Conservation (phyloP, 2,329 filamentous ascomycete species). For the Huntiella decipiens region DNA sequence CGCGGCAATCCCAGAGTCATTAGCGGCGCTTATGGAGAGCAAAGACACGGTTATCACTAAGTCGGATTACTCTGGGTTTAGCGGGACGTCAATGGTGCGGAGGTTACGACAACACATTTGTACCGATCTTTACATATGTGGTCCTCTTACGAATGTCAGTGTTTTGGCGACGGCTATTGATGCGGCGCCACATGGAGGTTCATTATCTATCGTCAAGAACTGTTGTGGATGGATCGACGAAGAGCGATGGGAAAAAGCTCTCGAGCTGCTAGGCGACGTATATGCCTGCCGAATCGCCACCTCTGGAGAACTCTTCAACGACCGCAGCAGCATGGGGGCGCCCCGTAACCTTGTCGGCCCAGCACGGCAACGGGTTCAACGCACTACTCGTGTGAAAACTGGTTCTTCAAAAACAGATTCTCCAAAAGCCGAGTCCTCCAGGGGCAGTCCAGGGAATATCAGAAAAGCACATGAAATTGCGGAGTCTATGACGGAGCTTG, state of each 20-base stretch:
- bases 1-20: slow-evolving; percentile 23
- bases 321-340: neutral
- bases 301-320: slow-evolving; percentile 35
- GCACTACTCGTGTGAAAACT: neutral
- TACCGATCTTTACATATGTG: slow-evolving; percentile 77
- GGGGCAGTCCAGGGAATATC: no score
- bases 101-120: slow-evolving; percentile 70
- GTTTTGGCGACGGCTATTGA: slow-evolving; percentile 85
- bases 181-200: slow-evolving; percentile 69
- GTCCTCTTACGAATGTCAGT: slow-evolving; percentile 69
- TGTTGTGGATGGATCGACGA: slow-evolving; percentile 66
- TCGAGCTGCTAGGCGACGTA: slow-evolving; percentile 51
- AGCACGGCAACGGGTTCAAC: slow-evolving; percentile 3
- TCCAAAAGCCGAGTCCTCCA: neutral
- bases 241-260: slow-evolving; percentile 47
- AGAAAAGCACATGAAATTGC: no score
- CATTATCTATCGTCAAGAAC: slow-evolving; percentile 74
- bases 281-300: slow-evolving; percentile 52
- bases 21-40: slow-evolving; percentile 26
- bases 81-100: slow-evolving; percentile 51
- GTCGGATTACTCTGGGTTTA: slow-evolving; percentile 75
- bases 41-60: slow-evolving; percentile 41
- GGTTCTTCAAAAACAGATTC: neutral
- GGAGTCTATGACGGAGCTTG: no score
- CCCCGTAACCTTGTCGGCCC: neutral